Evolutionary conservation across 2,329 filamentous ascomycete genomes (phyloP).

Genomic region (Cladophialophora exuberans): DNA sequence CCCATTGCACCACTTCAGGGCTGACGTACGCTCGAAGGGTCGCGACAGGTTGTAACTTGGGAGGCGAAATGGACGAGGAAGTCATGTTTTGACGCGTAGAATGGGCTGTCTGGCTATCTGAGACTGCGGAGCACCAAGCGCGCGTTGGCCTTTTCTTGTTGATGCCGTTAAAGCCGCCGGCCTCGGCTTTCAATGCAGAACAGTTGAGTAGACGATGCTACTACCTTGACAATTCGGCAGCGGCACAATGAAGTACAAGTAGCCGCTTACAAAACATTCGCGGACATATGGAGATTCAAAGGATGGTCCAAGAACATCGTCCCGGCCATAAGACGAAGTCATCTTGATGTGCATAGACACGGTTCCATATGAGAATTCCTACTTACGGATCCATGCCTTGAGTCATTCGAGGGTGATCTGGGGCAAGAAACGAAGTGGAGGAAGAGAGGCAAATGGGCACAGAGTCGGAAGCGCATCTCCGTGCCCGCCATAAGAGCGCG

Average conservation of each 20-base stretch:
- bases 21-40: conserved; percentile 2
- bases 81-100: neutral
- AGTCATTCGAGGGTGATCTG: no score
- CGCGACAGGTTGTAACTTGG: neutral
- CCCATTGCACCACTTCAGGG: neutral
- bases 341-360: no score
- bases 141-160: neutral
- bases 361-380: no score
- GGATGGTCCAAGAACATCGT: no score
- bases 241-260: no score
- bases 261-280: neutral
- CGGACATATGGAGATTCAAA: neutral
- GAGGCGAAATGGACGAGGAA: neutral
- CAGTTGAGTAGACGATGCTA: neutral
- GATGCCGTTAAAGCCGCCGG: neutral
- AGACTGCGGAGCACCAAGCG: neutral
- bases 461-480: no score
- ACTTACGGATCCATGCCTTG: no score
- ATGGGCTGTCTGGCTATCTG: neutral
- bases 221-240: neutral
- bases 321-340: no score
- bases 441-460: no score
- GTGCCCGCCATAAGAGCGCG: no score
- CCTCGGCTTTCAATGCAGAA: neutral
- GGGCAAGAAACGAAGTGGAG: no score